Percentiles rank a stretch among this genome's conserved stretches.
phyloP scores from a whole-genome alignment of 768 basidiomycete species.

The Naganishia friedmannii region DNA sequence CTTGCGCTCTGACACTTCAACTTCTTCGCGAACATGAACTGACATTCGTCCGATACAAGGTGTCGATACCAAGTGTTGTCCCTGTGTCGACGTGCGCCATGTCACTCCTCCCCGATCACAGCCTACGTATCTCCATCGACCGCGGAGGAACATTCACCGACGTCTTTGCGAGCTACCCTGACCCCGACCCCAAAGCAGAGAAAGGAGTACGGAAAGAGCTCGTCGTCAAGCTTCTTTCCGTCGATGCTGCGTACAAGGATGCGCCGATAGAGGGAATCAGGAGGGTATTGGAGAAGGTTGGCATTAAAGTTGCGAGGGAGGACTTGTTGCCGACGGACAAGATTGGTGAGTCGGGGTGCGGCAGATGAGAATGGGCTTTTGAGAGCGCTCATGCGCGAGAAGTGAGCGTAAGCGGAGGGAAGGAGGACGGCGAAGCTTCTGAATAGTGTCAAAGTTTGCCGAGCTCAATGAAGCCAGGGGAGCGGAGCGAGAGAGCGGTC shows the following conservation, averaged over 20 bases:
- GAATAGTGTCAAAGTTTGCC: too few species aligned
- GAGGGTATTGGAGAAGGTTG: conserved; percentile 73
- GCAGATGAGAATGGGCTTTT: not conserved
- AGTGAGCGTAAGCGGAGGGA: too few species aligned
- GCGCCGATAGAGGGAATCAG: conserved; percentile 90
- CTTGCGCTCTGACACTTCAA: too few species aligned
- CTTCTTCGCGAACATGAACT: not conserved
- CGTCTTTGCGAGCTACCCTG: conserved; percentile 24
- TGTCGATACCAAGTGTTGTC: too few species aligned
- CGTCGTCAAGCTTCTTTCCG: conserved; percentile 88
- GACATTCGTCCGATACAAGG: too few species aligned
- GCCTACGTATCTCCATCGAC: conserved; percentile 43
- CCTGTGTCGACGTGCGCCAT: conserved; percentile 2
- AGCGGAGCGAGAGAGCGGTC: too few species aligned
- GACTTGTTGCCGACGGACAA: conserved; percentile 57
- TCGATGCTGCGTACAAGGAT: conserved; percentile 80
- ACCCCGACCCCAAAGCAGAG: not conserved
- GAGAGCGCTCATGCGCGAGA: too few species aligned
- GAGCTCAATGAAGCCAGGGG: too few species aligned
- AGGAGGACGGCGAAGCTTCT: too few species aligned
- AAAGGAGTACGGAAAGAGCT: conserved; percentile 46
- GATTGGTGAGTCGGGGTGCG: conserved; percentile 38
- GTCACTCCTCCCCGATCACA: conserved; percentile 35
- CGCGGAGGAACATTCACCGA: conserved; percentile 49
- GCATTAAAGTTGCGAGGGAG: conserved; percentile 66